phyloP scores from a whole-genome alignment of 75 land plant genomes.

The Picea sitchensis region DNA sequence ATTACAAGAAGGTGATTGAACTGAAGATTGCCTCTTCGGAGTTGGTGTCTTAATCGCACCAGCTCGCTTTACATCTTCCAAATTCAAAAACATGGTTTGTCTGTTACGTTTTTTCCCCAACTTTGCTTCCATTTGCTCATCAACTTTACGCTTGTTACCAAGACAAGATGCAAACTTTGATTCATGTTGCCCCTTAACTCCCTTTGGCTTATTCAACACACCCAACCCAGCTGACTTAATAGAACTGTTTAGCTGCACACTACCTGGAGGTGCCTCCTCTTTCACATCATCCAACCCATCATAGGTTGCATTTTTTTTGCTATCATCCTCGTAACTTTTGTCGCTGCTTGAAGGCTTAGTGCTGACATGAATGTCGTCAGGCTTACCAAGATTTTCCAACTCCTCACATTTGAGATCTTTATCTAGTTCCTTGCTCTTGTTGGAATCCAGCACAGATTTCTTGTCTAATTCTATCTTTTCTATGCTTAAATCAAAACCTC shows the following conservation, averaged over 20 bases:
- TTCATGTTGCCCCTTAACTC: conserved; percentile 50
- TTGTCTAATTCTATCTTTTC: conserved; percentile 1
- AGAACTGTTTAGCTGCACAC: neutral
- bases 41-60: conserved; percentile 57
- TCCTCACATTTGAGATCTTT: neutral
- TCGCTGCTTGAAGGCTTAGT: conserved; percentile 1
- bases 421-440: neutral
- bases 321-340: conserved; percentile 16
- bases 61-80: conserved; percentile 71
- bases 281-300: conserved; percentile 22
- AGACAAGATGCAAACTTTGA: conserved; percentile 43
- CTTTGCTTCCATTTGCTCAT: conserved; percentile 72
- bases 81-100: conserved; percentile 75
- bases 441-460: neutral
- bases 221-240: neutral
- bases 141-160: conserved; percentile 53
- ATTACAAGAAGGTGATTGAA: conserved; percentile 28
- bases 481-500: neutral
- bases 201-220: conserved; percentile 44
- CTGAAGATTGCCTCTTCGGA: conserved; percentile 47
- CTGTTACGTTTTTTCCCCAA: conserved; percentile 82
- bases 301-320: conserved; percentile 16
- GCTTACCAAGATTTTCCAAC: neutral
- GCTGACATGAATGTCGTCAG: neutral
- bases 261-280: conserved; percentile 16